These are phyloP conservation scores for Epichloe coenophiala DNA, from an alignment of 2,329 filamentous ascomycete genomes.

Conservation along the genomic window DNA sequence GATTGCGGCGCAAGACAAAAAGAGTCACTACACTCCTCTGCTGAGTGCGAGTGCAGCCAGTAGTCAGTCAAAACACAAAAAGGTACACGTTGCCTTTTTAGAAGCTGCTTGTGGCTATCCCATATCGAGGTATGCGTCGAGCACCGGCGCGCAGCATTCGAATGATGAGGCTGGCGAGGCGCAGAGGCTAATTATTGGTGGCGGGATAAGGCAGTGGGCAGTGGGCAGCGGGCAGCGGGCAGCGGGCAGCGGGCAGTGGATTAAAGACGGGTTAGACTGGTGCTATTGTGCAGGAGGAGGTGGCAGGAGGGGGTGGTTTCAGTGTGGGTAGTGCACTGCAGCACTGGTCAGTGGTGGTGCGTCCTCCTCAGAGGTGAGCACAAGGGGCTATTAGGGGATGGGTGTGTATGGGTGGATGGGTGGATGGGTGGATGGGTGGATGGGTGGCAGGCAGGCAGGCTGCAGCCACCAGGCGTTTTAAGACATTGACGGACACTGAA, in stretches of 20 bases:
- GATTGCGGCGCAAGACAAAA: neutral
- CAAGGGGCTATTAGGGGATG: neutral
- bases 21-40: neutral
- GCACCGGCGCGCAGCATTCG: neutral
- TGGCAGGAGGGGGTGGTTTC: neutral
- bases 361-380: slow-evolving; percentile 1
- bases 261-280: too few relatives aligned
- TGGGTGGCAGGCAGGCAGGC: neutral
- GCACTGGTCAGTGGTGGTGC: neutral
- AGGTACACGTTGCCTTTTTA: neutral
- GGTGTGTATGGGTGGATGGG: neutral
- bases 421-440: neutral
- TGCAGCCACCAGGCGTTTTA: too few relatives aligned
- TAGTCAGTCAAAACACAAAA: neutral
- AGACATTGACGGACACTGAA: too few relatives aligned
- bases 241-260: too few relatives aligned
- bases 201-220: neutral
- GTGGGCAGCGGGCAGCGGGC: neutral
- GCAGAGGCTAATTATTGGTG: neutral
- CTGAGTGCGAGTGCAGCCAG: neutral
- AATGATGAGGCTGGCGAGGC: neutral
- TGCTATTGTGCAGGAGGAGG: neutral
- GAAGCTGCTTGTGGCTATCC: neutral
- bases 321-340: neutral
- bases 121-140: slow-evolving; percentile 1